Evolutionary conservation across 805 yeast genomes (phyloP).

Genomic region (Lachancea mirantina): DNA sequence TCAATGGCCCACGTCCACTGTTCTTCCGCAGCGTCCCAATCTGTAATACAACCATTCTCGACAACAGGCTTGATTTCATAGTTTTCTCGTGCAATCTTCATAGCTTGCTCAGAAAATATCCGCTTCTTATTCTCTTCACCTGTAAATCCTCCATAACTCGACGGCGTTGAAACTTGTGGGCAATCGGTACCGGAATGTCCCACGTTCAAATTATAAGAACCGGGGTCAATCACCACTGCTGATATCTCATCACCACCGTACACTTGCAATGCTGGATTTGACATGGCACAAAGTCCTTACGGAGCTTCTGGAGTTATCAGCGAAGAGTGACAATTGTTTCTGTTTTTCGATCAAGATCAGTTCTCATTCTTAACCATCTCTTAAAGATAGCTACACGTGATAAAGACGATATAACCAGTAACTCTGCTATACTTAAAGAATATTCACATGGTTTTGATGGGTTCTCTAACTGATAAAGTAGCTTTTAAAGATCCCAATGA

Average conservation of each 20-base stretch:
- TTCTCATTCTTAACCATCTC: no score
- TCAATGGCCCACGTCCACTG: slow-evolving; percentile 62
- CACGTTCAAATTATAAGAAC: slow-evolving; percentile 71
- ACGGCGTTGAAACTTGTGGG: slow-evolving; percentile 71
- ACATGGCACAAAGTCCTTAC: no score
- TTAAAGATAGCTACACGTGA: no score
- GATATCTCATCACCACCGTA: slow-evolving; percentile 74
- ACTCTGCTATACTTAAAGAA: no score
- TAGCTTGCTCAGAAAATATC: slow-evolving; percentile 35
- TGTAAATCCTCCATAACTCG: slow-evolving; percentile 44
- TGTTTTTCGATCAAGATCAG: no score
- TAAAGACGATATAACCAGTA: no score
- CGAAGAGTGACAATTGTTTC: no score
- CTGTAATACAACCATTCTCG: slow-evolving; percentile 54
- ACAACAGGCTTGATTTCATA: slow-evolving; percentile 51
- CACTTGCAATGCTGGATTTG: slow-evolving; percentile 40
- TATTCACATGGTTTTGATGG: no score
- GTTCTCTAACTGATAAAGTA: no score
- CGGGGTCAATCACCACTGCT: slow-evolving; percentile 88
- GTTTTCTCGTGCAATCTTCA: slow-evolving; percentile 45
- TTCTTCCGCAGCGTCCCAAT: slow-evolving; percentile 81
- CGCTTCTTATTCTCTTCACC: slow-evolving; percentile 15
- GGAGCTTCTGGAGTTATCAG: no score
- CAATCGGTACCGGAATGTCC: slow-evolving; percentile 93
- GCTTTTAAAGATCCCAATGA: no score